Base-by-base conservation (phyloP, 164 flowering plant species). In the Umbilicus rupestris region DNA sequence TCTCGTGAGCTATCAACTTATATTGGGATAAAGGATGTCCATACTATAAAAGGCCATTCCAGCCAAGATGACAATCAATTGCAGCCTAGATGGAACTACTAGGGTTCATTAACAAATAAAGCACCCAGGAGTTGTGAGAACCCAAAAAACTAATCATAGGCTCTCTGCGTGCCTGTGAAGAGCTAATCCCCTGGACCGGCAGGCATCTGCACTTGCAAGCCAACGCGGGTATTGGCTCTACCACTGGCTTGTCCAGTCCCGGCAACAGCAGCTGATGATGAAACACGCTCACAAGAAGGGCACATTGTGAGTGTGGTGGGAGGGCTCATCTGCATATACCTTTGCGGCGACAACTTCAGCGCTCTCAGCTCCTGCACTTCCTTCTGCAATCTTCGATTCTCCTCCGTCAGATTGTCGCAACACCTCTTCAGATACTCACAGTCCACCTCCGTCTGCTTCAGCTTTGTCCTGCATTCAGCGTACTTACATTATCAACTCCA, bases 391-490 rank as follows among this genome's bases (percentile, higher is more conserved):
- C 94, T 84, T 68, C 90, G 77, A 71, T 92, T 92, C 78, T 92
- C 96, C 72, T 87, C 96, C 26, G 94, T 92, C 69, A 92, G 73
- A 59, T 88, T 84, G 70, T 89, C 97, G 47, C 94, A 92, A 69
- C 96, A 86, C 60, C 92, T 72, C 79, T 87, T 92, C 69, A 92
- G 76, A 66, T 92, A 87, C 80, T 92, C 97, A 68, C 96, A 92
- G 74, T 92, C 96, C n/a, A 92, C 94, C 75, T 92, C 97, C 42
- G 96, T 92, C 73, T 92, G 97, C 90, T 89, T 92, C 86, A 92
- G 44, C 73, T 92, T 92, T 42, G 96, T 92, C 76, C 97, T 90
- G 78, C 39, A 8, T 16, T 35, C 31, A 55, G 12, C 10, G 7
- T 9, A 24, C 17, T n/a, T n/a, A n/a, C 12, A 22, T 9, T 2